Base-by-base conservation (phyloP, 805 yeast genomes). In the Metschnikowia hibisci region DNA sequence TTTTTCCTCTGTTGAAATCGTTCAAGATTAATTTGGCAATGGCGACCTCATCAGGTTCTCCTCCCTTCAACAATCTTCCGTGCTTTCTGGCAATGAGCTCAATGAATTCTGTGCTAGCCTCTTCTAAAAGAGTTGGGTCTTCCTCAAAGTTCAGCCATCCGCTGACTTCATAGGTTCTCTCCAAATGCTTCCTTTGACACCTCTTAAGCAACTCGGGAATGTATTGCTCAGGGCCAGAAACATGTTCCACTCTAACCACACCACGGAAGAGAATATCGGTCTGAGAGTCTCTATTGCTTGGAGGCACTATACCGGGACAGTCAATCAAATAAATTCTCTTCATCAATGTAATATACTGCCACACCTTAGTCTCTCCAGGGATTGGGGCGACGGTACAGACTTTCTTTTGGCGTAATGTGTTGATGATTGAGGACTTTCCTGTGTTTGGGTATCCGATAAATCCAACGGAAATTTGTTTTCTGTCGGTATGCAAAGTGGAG, bases 291-390 rank as follows among this genome's bases (percentile, higher is more conserved):
- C 82, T 88, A 23, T 81, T 62, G 13, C 95, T 85, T 22, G 99
- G 99, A 8, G 99, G 99, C 15, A 91, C 99, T 60, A 91, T 91
- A 68, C 99, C 99, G 2, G 99, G 99, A 74, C 99, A 93, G 69
- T 91, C 99, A 58, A 91, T 93, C 57, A 91, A 72, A 67, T 90
- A 91, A 41, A 91, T 91, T 53, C 91, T 79, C 74, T 91, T 91
- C 97, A 93, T 91, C 56, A 91, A 74, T 4, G 99, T 90, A 57
- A 91, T 90, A 71, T 91, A 91, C 73, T 91, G 99, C 99, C 99
- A 91, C 34, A 91, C 97, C 67, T 91, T 91, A 28, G 99, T 91
- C 63, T 91, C 99, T 64, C 99, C 99, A 25, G 99, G 99, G 57
- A 91, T 89, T 37, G 99, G 99, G 1, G 99, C 99, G 37, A 91